Percentiles rank a stretch among this genome's conserved stretches.
These are phyloP conservation scores for Cornus kousa DNA, from an alignment of 148 eudicot species.

Conservation along the genomic window DNA sequence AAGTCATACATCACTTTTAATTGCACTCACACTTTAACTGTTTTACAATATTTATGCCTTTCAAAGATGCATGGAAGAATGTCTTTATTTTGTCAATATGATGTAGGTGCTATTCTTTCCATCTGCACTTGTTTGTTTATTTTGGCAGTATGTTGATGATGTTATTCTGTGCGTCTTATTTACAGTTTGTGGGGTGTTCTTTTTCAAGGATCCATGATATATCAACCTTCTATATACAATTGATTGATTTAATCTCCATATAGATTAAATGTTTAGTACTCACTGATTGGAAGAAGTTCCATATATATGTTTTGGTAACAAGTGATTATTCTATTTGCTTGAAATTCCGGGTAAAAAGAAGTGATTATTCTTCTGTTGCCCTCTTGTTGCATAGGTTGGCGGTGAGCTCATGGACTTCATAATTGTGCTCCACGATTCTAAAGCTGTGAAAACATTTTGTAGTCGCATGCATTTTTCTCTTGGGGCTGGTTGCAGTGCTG, in stretches of 20 bases:
- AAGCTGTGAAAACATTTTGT: conserved; percentile 94
- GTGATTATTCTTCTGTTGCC: not conserved
- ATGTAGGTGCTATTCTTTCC: not conserved
- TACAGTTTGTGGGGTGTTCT: not conserved
- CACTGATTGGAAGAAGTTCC: not conserved
- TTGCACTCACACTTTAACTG: not conserved
- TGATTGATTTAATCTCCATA: not conserved
- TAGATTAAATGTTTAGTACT: not conserved
- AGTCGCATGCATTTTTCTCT: conserved; percentile 98
- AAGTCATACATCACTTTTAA: no score
- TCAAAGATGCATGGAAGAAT: not conserved
- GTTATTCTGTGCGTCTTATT: no score
- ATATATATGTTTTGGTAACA: not conserved
- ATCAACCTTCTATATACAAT: not conserved
- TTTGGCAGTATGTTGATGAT: no score
- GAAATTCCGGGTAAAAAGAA: not conserved
- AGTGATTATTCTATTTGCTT: no score
- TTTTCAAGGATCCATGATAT: not conserved
- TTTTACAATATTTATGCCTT: not conserved
- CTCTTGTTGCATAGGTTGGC: conserved; percentile 55
- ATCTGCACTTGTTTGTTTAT: not conserved
- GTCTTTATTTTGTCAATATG: not conserved
- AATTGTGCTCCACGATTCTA: conserved; percentile 84
- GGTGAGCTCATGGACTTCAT: conserved; percentile 98
- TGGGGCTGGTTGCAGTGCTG: conserved; percentile 99